Conservation (phyloP, 768 basidiomycete species). For the Boletus pseudopeckii region DNA sequence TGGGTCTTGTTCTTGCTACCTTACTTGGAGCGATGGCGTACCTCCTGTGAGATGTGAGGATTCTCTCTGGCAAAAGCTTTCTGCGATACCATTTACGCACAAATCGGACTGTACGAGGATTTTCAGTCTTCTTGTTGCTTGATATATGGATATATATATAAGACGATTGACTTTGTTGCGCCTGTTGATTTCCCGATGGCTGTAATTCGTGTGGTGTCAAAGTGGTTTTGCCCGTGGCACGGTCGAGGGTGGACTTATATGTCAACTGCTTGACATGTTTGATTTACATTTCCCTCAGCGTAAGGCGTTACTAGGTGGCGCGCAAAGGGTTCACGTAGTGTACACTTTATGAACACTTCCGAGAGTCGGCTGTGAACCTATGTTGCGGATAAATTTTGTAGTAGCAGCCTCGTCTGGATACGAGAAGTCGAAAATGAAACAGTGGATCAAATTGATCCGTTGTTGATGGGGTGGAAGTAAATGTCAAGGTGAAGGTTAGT, state of each 20-base stretch:
- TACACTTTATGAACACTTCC: neutral
- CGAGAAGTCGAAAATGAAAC: neutral
- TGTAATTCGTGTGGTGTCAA: neutral
- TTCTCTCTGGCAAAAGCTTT: neutral
- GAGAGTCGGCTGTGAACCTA: neutral
- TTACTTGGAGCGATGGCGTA: slow-evolving; percentile 15
- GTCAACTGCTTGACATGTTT: neutral
- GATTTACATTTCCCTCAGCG: neutral
- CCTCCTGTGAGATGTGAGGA: slow-evolving; percentile 8
- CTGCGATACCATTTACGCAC: slow-evolving; percentile 7
- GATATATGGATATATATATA: slow-evolving; percentile 6
- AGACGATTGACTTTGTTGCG: neutral
- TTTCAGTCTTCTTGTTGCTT: neutral
- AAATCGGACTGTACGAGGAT: neutral
- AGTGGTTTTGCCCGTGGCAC: neutral
- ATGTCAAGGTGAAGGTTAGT: neutral
- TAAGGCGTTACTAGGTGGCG: too few relatives aligned
- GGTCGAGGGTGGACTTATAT: neutral
- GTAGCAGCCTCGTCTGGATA: too few relatives aligned
- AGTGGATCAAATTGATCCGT: neutral
- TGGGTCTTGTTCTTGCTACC: slow-evolving; percentile 10
- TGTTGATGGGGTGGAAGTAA: neutral
- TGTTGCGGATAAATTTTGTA: too few relatives aligned
- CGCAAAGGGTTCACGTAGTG: neutral
- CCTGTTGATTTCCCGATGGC: neutral